A percentile compares a stretch with the other conserved stretches of the same genome.
phyloP scores from a whole-genome alignment of 169 alveolate genomes.

The Eimeria brunetti region DNA sequence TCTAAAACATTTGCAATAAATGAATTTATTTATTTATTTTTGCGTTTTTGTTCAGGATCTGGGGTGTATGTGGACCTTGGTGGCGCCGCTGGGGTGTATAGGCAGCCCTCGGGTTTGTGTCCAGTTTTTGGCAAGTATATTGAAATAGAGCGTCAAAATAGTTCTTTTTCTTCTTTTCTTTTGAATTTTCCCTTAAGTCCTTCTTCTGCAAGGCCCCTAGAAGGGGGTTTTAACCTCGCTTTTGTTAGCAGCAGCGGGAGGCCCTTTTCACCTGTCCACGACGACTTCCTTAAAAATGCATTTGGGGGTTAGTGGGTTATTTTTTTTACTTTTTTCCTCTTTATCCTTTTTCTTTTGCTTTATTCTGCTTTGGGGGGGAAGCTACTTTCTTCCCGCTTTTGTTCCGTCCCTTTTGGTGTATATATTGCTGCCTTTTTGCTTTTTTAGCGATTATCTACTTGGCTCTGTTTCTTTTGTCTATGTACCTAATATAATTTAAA shows the following conservation, averaged over 20 bases:
- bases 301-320: not conserved
- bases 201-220: not conserved
- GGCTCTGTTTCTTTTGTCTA: too few relatives aligned
- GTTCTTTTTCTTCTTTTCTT: not conserved
- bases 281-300: not conserved
- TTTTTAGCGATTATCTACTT: too few relatives aligned
- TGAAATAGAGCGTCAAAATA: not conserved
- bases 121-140: slow-evolving; percentile 65
- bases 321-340: too few relatives aligned
- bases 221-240: slow-evolving; percentile 62
- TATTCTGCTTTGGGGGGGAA: too few relatives aligned
- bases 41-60: not conserved
- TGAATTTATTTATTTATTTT: too few relatives aligned
- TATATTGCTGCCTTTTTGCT: too few relatives aligned
- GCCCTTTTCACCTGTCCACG: slow-evolving; percentile 45
- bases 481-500: too few relatives aligned
- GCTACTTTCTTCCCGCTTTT: too few relatives aligned
- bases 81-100: not conserved
- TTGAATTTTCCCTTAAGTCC: not conserved
- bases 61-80: not conserved
- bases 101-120: slow-evolving; percentile 8
- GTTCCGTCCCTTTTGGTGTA: too few relatives aligned
- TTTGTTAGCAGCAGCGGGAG: slow-evolving; percentile 13
- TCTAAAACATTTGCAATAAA: too few relatives aligned
- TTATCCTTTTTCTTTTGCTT: too few relatives aligned